Evolutionary conservation across 495 filamentous ascomycete genomes (phyloP), one percentile per base, ranked within the genome.

Genomic region (Penicillium waksmanii): DNA sequence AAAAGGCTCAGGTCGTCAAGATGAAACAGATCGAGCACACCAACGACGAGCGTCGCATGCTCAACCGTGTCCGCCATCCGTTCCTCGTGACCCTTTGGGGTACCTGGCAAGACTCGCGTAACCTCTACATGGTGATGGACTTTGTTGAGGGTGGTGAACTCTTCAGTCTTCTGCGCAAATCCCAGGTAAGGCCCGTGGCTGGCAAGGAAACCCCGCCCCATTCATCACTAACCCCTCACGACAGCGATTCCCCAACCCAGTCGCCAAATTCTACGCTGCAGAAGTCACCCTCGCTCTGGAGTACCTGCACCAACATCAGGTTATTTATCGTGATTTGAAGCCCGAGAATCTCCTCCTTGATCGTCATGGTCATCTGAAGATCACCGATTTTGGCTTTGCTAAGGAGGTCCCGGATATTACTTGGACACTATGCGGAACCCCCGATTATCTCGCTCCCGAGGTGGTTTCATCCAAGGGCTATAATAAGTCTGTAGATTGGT

Each of bases 11-110:
- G 75, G 95, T 98, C 43, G 93, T 98, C 63, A 98, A 96, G 82
- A 98, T 98, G 95, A 98, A 98, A 81, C 96, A 98, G 73, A 90
- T 98, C 49, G 96, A 98, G 71, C 95, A 98, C 75, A 98, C 95
- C 56, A 98, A 98, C 70, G 95, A 98, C 72, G 95, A 98, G 80
- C 84, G 95, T 58, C 85, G 85, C 53, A 98, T 98, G 96, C 76
- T 98, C 57, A 90, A 90, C 64, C 89, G 93, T 64, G 93, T 97
- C 57, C 93, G 96, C 69, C 93, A 98, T 78, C 93, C 95, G 1
- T 98, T 98, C 77, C 80, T 98, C 49, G 93, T 98, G 67, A 98
- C 96, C 3, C 76, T 98, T 47, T 98, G 96, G 96, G 96, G 96
- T 35, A 98, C 95, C 17, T 98, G 97, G 73, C 93, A 98, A 72